phyloP scores from a whole-genome alignment of 2,329 filamentous ascomycete genomes.

The Dactylonectria estremocensis region DNA sequence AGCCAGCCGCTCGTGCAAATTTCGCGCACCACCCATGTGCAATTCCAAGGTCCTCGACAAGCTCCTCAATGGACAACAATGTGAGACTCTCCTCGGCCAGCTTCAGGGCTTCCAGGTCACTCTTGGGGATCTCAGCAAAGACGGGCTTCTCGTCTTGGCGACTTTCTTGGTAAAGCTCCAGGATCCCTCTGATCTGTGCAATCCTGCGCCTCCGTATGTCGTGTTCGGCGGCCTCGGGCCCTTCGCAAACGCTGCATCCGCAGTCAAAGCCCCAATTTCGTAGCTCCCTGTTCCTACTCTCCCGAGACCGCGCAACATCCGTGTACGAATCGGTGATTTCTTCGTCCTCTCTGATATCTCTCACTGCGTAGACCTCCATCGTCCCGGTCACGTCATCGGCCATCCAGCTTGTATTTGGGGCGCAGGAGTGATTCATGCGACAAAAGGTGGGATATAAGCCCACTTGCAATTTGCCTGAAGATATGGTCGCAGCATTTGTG shows the following conservation, averaged over 20 bases:
- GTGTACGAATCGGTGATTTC: constrained; percentile 32
- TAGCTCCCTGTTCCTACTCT: constrained; percentile 18
- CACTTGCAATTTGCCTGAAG: constrained; percentile 19
- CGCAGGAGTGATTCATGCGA: constrained; percentile 32
- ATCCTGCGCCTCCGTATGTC: constrained; percentile 20
- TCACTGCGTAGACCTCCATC: constrained; percentile 32
- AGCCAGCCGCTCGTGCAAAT: constrained; percentile 18
- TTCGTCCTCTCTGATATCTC: constrained; percentile 28
- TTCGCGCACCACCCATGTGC: constrained; percentile 28
- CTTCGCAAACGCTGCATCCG: constrained; percentile 19
- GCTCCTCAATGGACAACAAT: constrained; percentile 11
- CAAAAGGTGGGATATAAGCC: constrained; percentile 30
- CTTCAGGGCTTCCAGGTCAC: constrained; percentile 20
- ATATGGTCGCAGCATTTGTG: constrained; percentile 31
- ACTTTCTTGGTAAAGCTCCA: constrained; percentile 25
- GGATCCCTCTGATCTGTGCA: constrained; percentile 22
- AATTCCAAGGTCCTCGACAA: constrained; percentile 25
- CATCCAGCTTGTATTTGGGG: constrained; percentile 29
- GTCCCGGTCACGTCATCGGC: constrained; percentile 22
- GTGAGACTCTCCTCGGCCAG: constrained; percentile 20
- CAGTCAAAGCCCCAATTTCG: constrained; percentile 31
- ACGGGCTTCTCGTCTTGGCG: constrained; percentile 11
- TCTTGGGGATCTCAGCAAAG: constrained; percentile 26
- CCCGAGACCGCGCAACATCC: constrained; percentile 26
- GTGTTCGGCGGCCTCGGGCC: constrained; percentile 21